Base-by-base conservation (phyloP, 257 asterid species). In the Scutellaria minor region DNA sequence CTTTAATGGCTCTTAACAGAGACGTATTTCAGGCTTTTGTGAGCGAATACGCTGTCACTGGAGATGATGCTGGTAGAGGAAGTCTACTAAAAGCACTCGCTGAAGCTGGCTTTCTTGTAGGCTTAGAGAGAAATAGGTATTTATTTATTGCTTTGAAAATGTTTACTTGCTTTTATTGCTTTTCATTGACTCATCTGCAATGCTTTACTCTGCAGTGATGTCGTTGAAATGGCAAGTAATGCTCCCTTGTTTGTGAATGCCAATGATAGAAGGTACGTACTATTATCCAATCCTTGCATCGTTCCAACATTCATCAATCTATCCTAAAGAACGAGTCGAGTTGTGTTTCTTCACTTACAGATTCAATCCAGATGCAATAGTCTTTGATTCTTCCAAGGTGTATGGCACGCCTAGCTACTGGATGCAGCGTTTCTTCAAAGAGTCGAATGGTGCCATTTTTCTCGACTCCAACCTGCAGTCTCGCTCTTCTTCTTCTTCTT, bases 331-430 rank as follows among this genome's bases (percentile, higher is more conserved):
- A 31, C 27, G 58, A 71, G 18, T 39, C 4, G 58, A 71, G 18
- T 39, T 2, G 18, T 45, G 51, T 20, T 46, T 70, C 62, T 58
- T 62, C 4, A 47, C 11, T n/a, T 51, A 47, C 62, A 92, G 97
- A 83, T 93, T 90, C 92, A 84, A 77, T 45, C 89, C 97, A 35
- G 96, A 90, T 83, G 97, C 98, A 48, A 93, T 93, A 78, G 97
- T 90, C 61, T 93, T 89, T 20, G 84, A 92, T 74, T 87, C 97
- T 65, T 93, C 95, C 58, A 81, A 73, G 57, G 75, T 55, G 9
- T 93, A 90, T 64, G 94, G 97, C 53, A 90, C 97, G 46, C 98
- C 97, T n/a, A 90, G 83, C 80, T 93, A 90, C 74, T 93, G 97
- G 97, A 90, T 93, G 98, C 98, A 93, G 72, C 90, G 80, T 8